Percentiles rank a stretch among this genome's conserved stretches.
These are phyloP conservation scores for Tubosaeta sp. DNA, from an alignment of 768 basidiomycete genomes.

Conservation along the genomic window DNA sequence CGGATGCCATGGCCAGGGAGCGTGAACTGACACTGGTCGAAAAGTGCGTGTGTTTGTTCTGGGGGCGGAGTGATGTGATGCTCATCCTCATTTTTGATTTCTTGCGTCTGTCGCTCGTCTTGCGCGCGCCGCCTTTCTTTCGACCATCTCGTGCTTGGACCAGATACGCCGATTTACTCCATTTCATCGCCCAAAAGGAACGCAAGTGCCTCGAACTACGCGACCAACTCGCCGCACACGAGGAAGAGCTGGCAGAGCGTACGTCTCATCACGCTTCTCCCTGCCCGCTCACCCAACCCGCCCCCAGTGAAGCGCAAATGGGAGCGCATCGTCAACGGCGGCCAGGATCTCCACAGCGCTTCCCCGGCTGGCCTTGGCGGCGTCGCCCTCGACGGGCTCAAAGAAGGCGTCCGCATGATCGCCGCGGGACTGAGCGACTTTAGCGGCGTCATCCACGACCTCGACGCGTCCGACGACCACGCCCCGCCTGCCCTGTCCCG, in stretches of 20 bases:
- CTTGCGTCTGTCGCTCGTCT: too few relatives aligned
- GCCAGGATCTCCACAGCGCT: conserved; percentile 21
- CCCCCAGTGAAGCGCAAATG: conserved; percentile 72
- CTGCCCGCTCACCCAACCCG: not conserved
- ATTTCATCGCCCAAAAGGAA: conserved; percentile 84
- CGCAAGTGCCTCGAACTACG: conserved; percentile 78
- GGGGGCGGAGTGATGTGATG: too few relatives aligned
- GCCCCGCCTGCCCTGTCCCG: not conserved
- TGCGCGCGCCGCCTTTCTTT: too few relatives aligned
- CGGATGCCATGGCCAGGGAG: conserved; percentile 11
- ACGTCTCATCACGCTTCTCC: not conserved
- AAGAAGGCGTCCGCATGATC: conserved; percentile 61
- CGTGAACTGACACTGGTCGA: conserved; percentile 60
- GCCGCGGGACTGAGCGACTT: conserved; percentile 41
- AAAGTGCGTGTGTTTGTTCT: conserved; percentile 45
- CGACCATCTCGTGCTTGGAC: not conserved
- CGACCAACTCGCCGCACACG: conserved; percentile 66
- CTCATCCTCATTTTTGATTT: not conserved
- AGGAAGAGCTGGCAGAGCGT: conserved; percentile 67
- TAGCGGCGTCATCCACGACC: conserved; percentile 16
- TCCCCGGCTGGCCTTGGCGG: conserved; percentile 10
- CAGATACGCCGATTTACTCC: conserved; percentile 79
- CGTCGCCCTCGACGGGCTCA: conserved; percentile 51
- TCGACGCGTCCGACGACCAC: not conserved
- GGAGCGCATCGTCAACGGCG: conserved; percentile 72